A percentile compares a stretch with the other conserved stretches of the same genome.
Conservation (phyloP, 2,329 filamentous ascomycete species). For the Alternaria arborescens region DNA sequence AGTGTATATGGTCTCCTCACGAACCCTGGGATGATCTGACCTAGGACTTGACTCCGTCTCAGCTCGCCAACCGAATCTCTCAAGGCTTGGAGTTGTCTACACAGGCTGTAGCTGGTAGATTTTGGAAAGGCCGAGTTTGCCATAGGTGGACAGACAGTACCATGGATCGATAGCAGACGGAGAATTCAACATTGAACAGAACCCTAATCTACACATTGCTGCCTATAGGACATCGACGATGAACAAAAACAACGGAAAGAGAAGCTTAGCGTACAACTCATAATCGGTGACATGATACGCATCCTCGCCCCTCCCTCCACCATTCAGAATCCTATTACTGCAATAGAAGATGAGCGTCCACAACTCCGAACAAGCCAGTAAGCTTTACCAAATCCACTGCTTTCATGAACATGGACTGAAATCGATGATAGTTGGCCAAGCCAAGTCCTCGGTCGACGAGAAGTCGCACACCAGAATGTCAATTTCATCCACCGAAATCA, state of each 20-base stretch:
- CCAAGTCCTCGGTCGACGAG: not conserved
- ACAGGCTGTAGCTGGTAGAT: not conserved
- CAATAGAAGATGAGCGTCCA: not conserved
- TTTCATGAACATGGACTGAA: not conserved
- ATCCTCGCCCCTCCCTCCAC: too few species aligned
- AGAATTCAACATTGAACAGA: not conserved
- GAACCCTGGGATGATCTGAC: not conserved
- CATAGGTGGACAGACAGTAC: not conserved
- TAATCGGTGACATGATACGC: not conserved
- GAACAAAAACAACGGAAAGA: not conserved
- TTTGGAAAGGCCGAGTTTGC: not conserved
- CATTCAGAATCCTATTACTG: not conserved
- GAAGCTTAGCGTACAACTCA: not conserved
- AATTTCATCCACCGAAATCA: not conserved
- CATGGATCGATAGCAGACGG: not conserved
- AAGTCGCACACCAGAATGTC: not conserved
- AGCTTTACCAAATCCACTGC: not conserved
- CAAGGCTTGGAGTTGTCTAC: not conserved
- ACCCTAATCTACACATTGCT: not conserved
- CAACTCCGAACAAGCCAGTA: not conserved
- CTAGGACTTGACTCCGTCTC: not conserved
- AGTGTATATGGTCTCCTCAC: not conserved
- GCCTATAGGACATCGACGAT: not conserved
- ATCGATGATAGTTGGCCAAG: not conserved
- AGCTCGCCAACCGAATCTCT: not conserved